Evolutionary conservation across 371 early-diverging fungal genomes (phyloP).

Genomic region (Mucor velutinosus): DNA sequence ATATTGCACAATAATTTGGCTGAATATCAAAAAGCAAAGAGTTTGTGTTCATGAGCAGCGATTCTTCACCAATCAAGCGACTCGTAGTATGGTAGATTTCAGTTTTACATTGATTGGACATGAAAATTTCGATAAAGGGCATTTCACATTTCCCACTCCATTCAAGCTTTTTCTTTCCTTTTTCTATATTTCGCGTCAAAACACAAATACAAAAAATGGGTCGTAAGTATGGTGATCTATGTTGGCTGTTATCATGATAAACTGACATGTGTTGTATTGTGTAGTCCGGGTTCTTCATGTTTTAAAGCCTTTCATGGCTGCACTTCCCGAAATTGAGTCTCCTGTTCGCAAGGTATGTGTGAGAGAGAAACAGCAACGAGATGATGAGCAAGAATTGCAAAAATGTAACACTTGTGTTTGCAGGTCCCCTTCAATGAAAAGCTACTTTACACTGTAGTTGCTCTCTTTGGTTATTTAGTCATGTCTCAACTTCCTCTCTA

Average conservation of each 20-base stretch:
- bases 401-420: neutral
- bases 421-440: constrained; percentile 97
- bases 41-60: neutral
- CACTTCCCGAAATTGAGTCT: constrained; percentile 96
- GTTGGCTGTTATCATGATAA: neutral
- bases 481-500: constrained; percentile 99
- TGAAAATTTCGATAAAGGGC: neutral
- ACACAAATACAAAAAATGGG: constrained; percentile 17
- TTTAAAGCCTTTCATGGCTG: constrained; percentile 97
- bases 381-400: neutral
- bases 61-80: neutral
- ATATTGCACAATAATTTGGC: neutral
- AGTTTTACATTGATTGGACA: neutral
- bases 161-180: constrained; percentile 9
- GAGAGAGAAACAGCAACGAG: constrained; percentile 12
- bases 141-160: constrained; percentile 7
- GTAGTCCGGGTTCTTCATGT: constrained; percentile 94
- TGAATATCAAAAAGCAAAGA: neutral
- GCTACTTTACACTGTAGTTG: constrained; percentile 98
- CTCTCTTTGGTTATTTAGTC: constrained; percentile 98
- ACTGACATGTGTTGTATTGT: neutral
- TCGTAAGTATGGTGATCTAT: constrained; percentile 14
- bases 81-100: neutral
- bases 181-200: constrained; percentile 16
- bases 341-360: constrained; percentile 93